These are phyloP conservation scores for Staphylotrichum tortipilum DNA, from an alignment of 495 filamentous ascomycete genomes.

Conservation along the genomic window DNA sequence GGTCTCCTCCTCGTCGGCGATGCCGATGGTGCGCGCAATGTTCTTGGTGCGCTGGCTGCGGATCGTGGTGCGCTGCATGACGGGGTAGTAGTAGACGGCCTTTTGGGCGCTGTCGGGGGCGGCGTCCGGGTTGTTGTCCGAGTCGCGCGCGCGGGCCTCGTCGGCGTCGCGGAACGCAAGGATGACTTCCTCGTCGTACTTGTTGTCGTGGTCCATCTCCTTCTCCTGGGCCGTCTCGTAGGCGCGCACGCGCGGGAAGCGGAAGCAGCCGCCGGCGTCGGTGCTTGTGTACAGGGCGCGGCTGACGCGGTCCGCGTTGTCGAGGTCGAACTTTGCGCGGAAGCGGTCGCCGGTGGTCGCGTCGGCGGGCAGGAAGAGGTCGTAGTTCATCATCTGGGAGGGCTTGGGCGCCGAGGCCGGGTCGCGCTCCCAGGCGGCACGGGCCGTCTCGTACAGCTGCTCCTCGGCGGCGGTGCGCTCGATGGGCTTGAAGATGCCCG, in stretches of 20 bases:
- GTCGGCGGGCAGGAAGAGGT: conserved; percentile 65
- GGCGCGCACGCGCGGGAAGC: conserved; percentile 66
- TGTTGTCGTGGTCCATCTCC: conserved; percentile 55
- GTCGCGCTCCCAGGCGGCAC: conserved; percentile 53
- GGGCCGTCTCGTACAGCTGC: conserved; percentile 39
- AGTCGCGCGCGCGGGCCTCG: no score
- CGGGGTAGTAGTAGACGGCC: conserved; percentile 85
- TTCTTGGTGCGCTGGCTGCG: conserved; percentile 49
- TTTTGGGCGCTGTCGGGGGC: conserved; percentile 36
- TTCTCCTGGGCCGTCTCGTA: conserved; percentile 72
- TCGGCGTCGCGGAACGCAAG: conserved; percentile 41
- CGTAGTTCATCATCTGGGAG: conserved; percentile 62
- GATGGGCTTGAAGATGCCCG: conserved; percentile 65
- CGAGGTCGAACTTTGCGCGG: conserved; percentile 61
- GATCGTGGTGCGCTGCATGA: conserved; percentile 57
- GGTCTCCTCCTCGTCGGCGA: conserved; percentile 33
- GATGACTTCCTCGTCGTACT: conserved; percentile 49
- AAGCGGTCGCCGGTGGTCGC: conserved; percentile 49
- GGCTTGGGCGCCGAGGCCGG: conserved; percentile 54
- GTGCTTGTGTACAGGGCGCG: conserved; percentile 56
- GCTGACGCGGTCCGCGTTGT: conserved; percentile 60
- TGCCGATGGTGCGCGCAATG: conserved; percentile 39
- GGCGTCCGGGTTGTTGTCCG: conserved; percentile 9
- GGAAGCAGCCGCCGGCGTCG: conserved; percentile 47
- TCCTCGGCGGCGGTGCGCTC: conserved; percentile 43